Conservation (phyloP, 768 basidiomycete species). For the Lyophyllum atratum region DNA sequence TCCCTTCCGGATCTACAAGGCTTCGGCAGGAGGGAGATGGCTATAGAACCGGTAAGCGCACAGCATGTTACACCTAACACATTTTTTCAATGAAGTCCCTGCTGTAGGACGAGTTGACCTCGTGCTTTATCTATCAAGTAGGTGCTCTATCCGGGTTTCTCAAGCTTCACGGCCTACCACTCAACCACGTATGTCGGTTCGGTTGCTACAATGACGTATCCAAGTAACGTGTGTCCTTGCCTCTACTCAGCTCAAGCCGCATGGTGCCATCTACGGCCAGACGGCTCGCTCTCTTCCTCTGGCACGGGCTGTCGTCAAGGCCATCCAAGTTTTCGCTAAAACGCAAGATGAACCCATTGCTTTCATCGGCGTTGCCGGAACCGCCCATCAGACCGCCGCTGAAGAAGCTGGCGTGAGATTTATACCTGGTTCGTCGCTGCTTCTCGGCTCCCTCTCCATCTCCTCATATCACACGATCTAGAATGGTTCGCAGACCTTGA, state of each 20-base stretch:
- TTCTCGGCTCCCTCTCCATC: background rate
- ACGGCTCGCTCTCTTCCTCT: conserved; percentile 56
- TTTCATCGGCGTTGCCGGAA: conserved; percentile 65
- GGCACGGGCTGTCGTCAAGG: conserved; percentile 54
- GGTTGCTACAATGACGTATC: background rate
- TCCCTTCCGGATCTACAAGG: conserved; percentile 65
- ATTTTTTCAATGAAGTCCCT: background rate
- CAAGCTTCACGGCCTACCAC: conserved; percentile 45
- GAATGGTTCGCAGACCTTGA: conserved; percentile 73
- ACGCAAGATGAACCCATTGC: conserved; percentile 38
- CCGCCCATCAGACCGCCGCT: conserved; percentile 59
- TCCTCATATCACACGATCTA: conserved; percentile 18
- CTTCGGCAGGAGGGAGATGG: conserved; percentile 68
- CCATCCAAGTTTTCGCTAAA: conserved; percentile 50
- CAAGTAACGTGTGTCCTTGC: background rate
- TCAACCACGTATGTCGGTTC: conserved; percentile 52
- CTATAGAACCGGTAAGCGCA: conserved; percentile 51
- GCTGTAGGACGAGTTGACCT: conserved; percentile 51
- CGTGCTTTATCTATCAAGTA: conserved; percentile 66
- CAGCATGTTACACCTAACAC: background rate
- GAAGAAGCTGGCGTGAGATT: conserved; percentile 57
- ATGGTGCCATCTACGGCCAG: conserved; percentile 65
- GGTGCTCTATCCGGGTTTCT: conserved; percentile 67
- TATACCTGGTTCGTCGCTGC: conserved; percentile 49
- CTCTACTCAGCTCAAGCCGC: conserved; percentile 58